Base-by-base conservation (phyloP, 2,329 filamentous ascomycete species). In the Phaeoacremonium minimum region DNA sequence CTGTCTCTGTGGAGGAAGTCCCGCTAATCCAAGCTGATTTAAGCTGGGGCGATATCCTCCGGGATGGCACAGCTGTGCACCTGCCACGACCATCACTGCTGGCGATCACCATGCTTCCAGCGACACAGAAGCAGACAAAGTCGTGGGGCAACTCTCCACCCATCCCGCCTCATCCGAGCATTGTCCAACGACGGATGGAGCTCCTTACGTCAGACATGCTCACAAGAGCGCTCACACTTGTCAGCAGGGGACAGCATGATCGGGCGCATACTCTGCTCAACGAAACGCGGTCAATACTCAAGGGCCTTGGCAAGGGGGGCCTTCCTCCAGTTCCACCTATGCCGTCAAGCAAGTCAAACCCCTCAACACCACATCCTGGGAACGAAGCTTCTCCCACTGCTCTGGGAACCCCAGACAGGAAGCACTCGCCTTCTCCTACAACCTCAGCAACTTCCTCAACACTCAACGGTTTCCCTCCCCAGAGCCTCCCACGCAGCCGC, bases 191-290 rank as follows among this genome's bases (percentile, higher is more conserved):
- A 28, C 85, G 93, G 31, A 98, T 98, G 93, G 93, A 98, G 62
- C 72, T 98, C 18, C 75, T 98, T 36, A 97, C 93, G 3, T 97
- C 91, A 2, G 93, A 98, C 58, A 98, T 98, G 93, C 76, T 98
- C 45, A 95, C 88, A 7, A 77, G 93, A 40, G 90, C 93, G 12
- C 68, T 98, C 42, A 95, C 89, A 0, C 75, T 98, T 15, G 90
- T 97, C 15, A 87, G 87, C 42, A 80, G 89, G 26, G 88, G 87
- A 20, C 91, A 97, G 62, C 87, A 96, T 56, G 93, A 98, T 53
- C 85, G 90, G 22, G 93, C 90, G 1, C 86, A 95, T 49, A 94
- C 95, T 38, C 77, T 98, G 4, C 73, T 98, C 26, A 87, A 85
- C 46, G 93, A 98, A 67, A 98, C 93, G 4, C 78, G 91, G 26